Evolutionary conservation across 257 asterid genomes (phyloP).

Genomic region (Thymus mandschuricus): DNA sequence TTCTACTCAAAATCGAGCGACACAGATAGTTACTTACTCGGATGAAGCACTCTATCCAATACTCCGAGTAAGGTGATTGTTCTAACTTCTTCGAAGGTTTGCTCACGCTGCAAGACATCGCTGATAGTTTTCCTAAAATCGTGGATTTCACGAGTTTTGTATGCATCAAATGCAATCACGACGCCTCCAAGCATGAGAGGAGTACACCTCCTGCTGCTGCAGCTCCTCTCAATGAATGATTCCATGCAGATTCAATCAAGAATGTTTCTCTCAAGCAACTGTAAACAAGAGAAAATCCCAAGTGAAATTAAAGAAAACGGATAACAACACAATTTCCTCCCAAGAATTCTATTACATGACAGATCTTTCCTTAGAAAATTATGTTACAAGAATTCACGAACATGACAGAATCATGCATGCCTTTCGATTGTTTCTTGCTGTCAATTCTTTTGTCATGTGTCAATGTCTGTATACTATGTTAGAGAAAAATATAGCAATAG

Average conservation of each 20-base stretch:
- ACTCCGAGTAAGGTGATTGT: slow-evolving; percentile 65
- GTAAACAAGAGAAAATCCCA: not conserved
- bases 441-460: slow-evolving; percentile 1
- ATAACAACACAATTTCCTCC: not conserved
- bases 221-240: slow-evolving; percentile 31
- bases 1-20: not conserved
- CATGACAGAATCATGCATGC: too few species aligned
- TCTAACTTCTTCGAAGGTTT: slow-evolving; percentile 48
- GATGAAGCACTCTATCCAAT: slow-evolving; percentile 58
- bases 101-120: slow-evolving; percentile 42
- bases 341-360: not conserved
- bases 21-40: slow-evolving; percentile 50
- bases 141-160: slow-evolving; percentile 42
- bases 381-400: not conserved
- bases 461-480: not conserved
- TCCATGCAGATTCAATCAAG: slow-evolving; percentile 40
- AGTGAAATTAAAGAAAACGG: not conserved
- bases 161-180: slow-evolving; percentile 67
- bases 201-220: slow-evolving; percentile 29
- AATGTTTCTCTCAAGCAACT: slow-evolving; percentile 12
- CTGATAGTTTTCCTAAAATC: slow-evolving; percentile 45
- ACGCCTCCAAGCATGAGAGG: slow-evolving; percentile 48
- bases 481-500: slow-evolving; percentile 6
- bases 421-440: slow-evolving; percentile 14
- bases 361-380: not conserved